Evolutionary conservation across 2,329 filamentous ascomycete species (phyloP), one percentile per base, ranked within the genome.

Genomic region (Cladosporium sp.): DNA sequence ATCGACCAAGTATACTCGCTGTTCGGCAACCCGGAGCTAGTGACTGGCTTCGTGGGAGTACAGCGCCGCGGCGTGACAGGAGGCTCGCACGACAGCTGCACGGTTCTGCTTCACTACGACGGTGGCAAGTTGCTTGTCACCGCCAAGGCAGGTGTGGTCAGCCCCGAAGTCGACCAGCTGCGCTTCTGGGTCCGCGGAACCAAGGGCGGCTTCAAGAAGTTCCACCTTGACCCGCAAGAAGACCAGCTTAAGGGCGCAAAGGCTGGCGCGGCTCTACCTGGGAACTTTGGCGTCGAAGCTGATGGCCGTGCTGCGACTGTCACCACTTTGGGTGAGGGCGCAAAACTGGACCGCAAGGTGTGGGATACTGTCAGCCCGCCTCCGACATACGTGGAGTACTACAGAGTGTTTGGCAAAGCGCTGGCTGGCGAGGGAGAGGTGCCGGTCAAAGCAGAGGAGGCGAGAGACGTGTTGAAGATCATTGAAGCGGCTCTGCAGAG

Each of bases 131-230:
- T 89, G 68, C 76, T 92, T 55, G 91, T 88, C 12, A 89, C 89
- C 55, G 87, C 88, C 57, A 90, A 91, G 75, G 89, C 89, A 65
- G 86, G 84, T 50, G 85, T 90, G 26, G 81, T 92, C 59, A 91
- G 87, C 74, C 85, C 86, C 3, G 91, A 93, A 78, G 81, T 81
- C 28, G 81, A 85, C 67, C 91, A 94, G 80, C 81, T 90, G 66
- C 82, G 91, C 46, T 94, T 89, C 81, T 93, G 91, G 91, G 82
- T 93, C 11, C 83, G 91, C 29, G 91, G 91, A 26, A 86, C 86
- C 21, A 88, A 89, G 77, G 91, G 90, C 0, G 90, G 86, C 73
- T 94, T 89, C 78, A 89, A 86, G 80, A 94, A 93, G 78, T 84
- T 77, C 75, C 79, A 85, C 63, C 81, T 94, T 2, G 91, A 95